Conservation (phyloP, 768 basidiomycete genomes). For the Rubroboletus pulcherrimus region DNA sequence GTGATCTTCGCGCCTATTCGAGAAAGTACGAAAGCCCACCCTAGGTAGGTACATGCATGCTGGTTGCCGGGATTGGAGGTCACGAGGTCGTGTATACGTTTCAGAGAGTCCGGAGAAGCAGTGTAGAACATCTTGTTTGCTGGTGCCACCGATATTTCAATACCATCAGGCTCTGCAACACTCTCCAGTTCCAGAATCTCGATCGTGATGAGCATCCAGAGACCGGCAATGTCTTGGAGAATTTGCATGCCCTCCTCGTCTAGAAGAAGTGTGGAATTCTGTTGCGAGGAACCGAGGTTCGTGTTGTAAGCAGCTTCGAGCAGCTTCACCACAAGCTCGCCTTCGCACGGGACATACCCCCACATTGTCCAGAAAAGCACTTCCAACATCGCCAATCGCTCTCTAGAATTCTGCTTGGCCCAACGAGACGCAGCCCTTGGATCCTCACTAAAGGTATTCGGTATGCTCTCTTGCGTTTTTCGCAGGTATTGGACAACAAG, state of each 20-base stretch:
- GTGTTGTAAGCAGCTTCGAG: constrained; percentile 63
- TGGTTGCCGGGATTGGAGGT: constrained; percentile 57
- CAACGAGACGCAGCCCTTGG: constrained; percentile 59
- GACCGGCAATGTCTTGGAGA: constrained; percentile 60
- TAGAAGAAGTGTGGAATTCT: constrained; percentile 59
- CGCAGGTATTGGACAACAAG: constrained; percentile 57
- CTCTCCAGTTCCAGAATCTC: constrained; percentile 80
- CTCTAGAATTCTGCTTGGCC: constrained; percentile 70
- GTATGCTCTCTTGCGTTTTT: constrained; percentile 49
- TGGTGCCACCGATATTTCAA: constrained; percentile 53
- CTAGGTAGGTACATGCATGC: constrained; percentile 67
- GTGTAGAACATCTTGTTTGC: constrained; percentile 51
- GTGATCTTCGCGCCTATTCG: constrained; percentile 47
- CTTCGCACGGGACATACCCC: constrained; percentile 64
- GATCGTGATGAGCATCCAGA: constrained; percentile 77
- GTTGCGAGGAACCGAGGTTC: constrained; percentile 61
- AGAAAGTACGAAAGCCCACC: constrained; percentile 83
- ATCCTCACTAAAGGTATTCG: constrained; percentile 43
- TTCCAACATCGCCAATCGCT: constrained; percentile 80
- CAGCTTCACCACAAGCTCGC: constrained; percentile 57
- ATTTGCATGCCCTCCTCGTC: constrained; percentile 72
- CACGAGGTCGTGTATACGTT: constrained; percentile 65
- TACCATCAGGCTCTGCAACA: constrained; percentile 46
- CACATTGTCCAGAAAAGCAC: constrained; percentile 89
- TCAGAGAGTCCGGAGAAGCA: constrained; percentile 58